Base-by-base conservation (phyloP, 257 asterid genomes). In the Euphrasia confusa region DNA sequence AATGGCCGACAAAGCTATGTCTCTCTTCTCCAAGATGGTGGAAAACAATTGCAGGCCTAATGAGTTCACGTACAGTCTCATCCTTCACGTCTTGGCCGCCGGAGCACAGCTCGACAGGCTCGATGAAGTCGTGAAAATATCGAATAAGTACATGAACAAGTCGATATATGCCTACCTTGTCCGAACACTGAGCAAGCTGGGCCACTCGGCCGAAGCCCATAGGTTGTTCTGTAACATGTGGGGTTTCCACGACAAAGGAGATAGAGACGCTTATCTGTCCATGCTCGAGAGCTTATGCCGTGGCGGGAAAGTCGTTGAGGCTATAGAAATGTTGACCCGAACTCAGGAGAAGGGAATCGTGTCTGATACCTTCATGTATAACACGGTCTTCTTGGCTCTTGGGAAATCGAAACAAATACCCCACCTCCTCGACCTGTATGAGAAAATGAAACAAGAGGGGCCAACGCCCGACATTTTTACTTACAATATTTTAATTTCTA, bases 151-250 rank as follows among this genome's bases (percentile, higher is more conserved):
- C 77, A 86, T 92, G 95, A 89, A 80, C 74, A 92, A 84, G 82
- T 84, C 94, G 1, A 92, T 84, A 14, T 92, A 92, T 24, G 89
- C 94, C 0, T 89, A 75, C 67, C 90, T 92, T 33, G 87, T 92
- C 72, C 80, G 90, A 64, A 83, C 78, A 15, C 71, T 92, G 39
- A 80, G 88, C 78, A 92, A 84, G 72, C 61, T 89, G 59, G 98
- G 98, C 17, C 89, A 88, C 66, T 84, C 95, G 21, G 75, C 67
- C 54, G 97, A 92, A 86, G 96, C 98, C 60, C 98, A 92, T 74
- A 75, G 95, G 79, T 74, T 92, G 33, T 92, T 92, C 71, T 84
- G 96, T 69, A 80, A 78, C 68, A 89, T 92, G 99, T 92, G 97
- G 99, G 75, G 58, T 63, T 92, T 89, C 79, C 96, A 89, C 60